Base-by-base conservation (phyloP, 805 yeast genomes). In the Jamesozyma piceae region DNA sequence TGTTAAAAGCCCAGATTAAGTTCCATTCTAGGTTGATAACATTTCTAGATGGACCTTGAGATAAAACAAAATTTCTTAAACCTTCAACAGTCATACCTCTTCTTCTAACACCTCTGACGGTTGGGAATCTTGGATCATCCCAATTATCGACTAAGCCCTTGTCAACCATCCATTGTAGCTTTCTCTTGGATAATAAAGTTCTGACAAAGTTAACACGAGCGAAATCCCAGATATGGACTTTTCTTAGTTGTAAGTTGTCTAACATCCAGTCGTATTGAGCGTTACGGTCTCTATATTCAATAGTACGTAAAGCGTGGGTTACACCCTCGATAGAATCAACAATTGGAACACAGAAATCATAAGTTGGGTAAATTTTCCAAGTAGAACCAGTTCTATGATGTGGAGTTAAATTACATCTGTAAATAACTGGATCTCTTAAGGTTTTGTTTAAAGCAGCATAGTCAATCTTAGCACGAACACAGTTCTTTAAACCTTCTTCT, bases 1-100 rank as follows among this genome's bases (percentile, higher is more conserved):
- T 92, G 78, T 92, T 92, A 63, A 84, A 77, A 43, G 97, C 92
- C 99, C 99, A 92, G 58, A 92, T 89, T 50, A 87, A 75, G 51
- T 83, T 83, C 99, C 99, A 92, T 65, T 92, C 99, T 62, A 92
- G 73, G 73, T 94, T 92, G 62, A 92, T 82, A 58, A 92, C 88
- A 72, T 92, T 92, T 71, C 82, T 87, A 37, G 97, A 90, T 33
- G 99, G 99, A 58, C 99, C 99, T 72, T 92, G 97, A 39, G 95
- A 76, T 48, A 92, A 73, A 52, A 92, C 84, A 58, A 92, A 92
- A 74, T 85, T 84, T 67, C 90, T 79, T 65, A 92, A 78, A 52
- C 97, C 99, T 71, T 92, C 97, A 49, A 92, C 94, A 32, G 96
- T 80, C 99, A 92, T 92, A 72, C 99, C 99, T 73, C 99, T 84